Evolutionary conservation across 768 basidiomycete species (phyloP).

Genomic region (Rhizopogon vulgaris): DNA sequence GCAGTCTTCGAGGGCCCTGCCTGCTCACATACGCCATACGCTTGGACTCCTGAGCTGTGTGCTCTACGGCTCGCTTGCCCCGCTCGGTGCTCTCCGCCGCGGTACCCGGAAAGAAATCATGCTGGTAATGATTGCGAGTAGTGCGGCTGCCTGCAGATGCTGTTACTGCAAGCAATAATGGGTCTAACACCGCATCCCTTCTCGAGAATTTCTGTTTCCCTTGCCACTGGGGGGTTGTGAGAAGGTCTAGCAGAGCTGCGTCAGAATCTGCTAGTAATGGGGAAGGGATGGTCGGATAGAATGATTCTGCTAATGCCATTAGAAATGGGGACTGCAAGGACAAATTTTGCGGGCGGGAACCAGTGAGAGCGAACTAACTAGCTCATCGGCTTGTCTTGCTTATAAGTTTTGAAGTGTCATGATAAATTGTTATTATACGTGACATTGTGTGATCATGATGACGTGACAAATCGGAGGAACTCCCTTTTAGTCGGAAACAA

Average conservation of each 20-base stretch:
- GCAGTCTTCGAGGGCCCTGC: conserved; percentile 67
- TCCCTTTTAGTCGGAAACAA: neutral
- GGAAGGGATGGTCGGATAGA: conserved; percentile 17
- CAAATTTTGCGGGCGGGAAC: neutral
- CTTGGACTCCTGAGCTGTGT: conserved; percentile 35
- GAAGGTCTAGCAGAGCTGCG: conserved; percentile 57
- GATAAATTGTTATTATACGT: neutral
- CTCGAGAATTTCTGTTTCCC: conserved; percentile 37
- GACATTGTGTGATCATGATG: neutral
- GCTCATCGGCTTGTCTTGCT: neutral
- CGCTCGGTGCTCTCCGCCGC: conserved; percentile 37
- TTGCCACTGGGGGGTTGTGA: conserved; percentile 50
- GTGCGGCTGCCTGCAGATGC: conserved; percentile 69
- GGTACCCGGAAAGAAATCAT: conserved; percentile 58
- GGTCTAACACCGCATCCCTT: conserved; percentile 71
- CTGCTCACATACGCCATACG: conserved; percentile 61
- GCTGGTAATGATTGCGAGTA: conserved; percentile 82
- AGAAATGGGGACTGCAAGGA: neutral
- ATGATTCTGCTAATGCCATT: conserved; percentile 26
- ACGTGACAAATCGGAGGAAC: neutral
- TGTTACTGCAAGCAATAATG: conserved; percentile 72
- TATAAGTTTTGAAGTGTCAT: conserved; percentile 3
- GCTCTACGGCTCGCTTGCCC: conserved; percentile 44
- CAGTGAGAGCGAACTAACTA: neutral
- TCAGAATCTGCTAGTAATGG: conserved; percentile 36